These are phyloP conservation scores for Mycena albidolilacea DNA, from an alignment of 768 basidiomycete species.

Conservation along the genomic window DNA sequence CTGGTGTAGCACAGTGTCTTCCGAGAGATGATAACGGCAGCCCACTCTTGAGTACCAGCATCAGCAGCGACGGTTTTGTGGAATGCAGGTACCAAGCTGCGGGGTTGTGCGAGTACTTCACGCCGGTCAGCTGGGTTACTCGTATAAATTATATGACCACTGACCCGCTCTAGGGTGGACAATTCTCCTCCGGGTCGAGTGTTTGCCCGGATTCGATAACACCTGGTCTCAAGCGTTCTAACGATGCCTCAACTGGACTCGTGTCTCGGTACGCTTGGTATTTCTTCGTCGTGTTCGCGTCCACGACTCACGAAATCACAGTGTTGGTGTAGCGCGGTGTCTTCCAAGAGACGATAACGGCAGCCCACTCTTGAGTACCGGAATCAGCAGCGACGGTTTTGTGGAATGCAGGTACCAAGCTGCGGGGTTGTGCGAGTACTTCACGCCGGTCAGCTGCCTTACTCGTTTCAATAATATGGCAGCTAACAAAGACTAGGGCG, in stretches of 20 bases:
- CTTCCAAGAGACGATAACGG: background rate
- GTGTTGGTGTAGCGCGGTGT: slow-evolving; percentile 4
- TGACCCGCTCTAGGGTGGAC: background rate
- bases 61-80: background rate
- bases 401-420: background rate
- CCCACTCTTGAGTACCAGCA: slow-evolving; percentile 4
- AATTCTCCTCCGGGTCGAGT: slow-evolving; percentile 4
- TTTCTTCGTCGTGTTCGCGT: too few relatives aligned
- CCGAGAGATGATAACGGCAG: background rate
- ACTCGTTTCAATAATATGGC: background rate
- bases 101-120: background rate
- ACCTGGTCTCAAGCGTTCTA: background rate
- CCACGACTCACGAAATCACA: background rate
- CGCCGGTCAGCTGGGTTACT: background rate
- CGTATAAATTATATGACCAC: background rate
- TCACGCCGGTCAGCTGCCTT: background rate
- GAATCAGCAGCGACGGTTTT: background rate
- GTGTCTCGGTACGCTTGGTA: too few relatives aligned
- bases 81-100: background rate
- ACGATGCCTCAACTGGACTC: background rate
- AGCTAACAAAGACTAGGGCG: background rate
- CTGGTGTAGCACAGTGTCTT: background rate
- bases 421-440: background rate
- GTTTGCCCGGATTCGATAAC: background rate
- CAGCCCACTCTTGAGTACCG: slow-evolving; percentile 1